Evolutionary conservation across 768 basidiomycete species (phyloP).

Genomic region (Leccinum rimulosum): DNA sequence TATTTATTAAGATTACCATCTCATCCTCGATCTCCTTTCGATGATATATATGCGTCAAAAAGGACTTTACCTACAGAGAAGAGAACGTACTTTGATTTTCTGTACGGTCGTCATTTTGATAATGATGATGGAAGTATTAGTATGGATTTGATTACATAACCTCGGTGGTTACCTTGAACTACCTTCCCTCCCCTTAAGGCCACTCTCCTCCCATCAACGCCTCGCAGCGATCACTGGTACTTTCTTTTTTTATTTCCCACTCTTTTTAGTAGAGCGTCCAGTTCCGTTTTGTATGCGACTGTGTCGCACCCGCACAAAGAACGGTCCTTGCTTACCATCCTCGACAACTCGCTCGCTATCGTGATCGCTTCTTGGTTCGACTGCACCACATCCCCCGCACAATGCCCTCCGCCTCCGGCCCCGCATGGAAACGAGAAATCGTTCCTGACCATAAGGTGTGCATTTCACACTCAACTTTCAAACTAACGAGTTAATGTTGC

Average conservation of each 20-base stretch:
- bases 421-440: conserved; percentile 95
- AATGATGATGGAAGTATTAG: not conserved
- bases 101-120: conserved; percentile 78
- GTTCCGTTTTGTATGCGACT: conserved; percentile 32
- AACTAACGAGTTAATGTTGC: conserved; percentile 1
- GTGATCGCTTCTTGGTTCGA: conserved; percentile 11
- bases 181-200: not conserved
- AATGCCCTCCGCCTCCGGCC: conserved; percentile 45
- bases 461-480: not conserved
- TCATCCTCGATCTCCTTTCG: conserved; percentile 92
- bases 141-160: conserved; percentile 14
- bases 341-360: conserved; percentile 24
- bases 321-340: conserved; percentile 26
- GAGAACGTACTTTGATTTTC: conserved; percentile 69
- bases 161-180: conserved; percentile 7
- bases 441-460: conserved; percentile 96
- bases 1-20: conserved; percentile 60
- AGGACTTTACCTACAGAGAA: conserved; percentile 17
- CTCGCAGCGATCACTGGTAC: conserved; percentile 1
- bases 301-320: conserved; percentile 29
- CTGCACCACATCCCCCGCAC: conserved; percentile 5
- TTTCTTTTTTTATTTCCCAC: conserved; percentile 24
- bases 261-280: conserved; percentile 19
- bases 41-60: conserved; percentile 11
- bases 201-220: not conserved